Percentiles rank a stretch among this genome's conserved stretches.
These are phyloP conservation scores for Trichoderma asperelloides DNA, from an alignment of 495 filamentous ascomycete genomes.

Conservation along the genomic window DNA sequence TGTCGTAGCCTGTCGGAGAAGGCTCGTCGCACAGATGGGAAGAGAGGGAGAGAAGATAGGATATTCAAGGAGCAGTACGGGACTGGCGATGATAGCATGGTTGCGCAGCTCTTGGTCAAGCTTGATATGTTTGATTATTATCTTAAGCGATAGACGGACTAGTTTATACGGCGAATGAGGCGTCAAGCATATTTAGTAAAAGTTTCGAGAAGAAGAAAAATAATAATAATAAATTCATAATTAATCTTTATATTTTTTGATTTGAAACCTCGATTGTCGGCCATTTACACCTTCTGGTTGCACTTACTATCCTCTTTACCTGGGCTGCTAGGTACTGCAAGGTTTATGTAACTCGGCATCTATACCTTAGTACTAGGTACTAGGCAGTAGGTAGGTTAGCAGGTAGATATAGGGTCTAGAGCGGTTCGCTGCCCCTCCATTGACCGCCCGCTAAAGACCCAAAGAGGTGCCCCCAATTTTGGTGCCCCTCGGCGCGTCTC, in stretches of 20 bases:
- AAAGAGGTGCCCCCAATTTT: background rate
- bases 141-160: background rate
- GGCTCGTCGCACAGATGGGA: slow-evolving; percentile 31
- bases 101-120: slow-evolving; percentile 11
- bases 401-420: no score
- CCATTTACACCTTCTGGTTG: no score
- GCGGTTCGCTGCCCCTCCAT: background rate
- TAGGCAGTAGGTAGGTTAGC: background rate
- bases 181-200: background rate
- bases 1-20: slow-evolving; percentile 53
- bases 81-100: slow-evolving; percentile 5
- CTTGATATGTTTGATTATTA: slow-evolving; percentile 10
- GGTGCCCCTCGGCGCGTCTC: slow-evolving; percentile 9
- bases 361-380: no score
- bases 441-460: background rate
- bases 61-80: slow-evolving; percentile 2
- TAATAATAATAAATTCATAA: background rate
- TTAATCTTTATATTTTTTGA: no score
- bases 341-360: no score
- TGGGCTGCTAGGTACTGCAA: no score
- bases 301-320: no score
- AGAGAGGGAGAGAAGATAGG: slow-evolving; percentile 22
- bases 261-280: no score
- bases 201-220: background rate
- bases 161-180: background rate